Evolutionary conservation across 495 filamentous ascomycete genomes (phyloP).

Genomic region (Hypoxylon trugodes): DNA sequence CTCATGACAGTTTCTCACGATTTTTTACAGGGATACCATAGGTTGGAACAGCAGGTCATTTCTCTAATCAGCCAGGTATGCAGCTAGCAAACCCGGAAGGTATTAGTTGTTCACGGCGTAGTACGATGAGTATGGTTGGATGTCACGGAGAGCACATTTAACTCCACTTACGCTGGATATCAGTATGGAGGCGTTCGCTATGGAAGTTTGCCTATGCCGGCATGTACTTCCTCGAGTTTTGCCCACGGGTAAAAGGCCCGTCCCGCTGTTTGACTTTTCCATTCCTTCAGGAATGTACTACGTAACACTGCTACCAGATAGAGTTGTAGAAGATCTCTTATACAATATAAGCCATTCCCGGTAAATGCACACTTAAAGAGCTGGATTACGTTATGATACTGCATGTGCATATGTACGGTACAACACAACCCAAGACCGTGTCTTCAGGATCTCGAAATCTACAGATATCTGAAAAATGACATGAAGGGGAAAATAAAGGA

Average conservation of each 20-base stretch:
- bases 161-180: slow-evolving; percentile 3
- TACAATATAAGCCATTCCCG: slow-evolving; percentile 26
- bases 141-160: background rate
- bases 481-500: slow-evolving; percentile 14
- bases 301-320: slow-evolving; percentile 26
- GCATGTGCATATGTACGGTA: slow-evolving; percentile 38
- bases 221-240: slow-evolving; percentile 15
- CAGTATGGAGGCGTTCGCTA: background rate
- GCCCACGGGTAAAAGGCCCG: slow-evolving; percentile 32
- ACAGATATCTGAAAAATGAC: slow-evolving; percentile 32
- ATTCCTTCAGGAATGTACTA: background rate
- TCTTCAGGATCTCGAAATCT: slow-evolving; percentile 36
- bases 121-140: slow-evolving; percentile 4
- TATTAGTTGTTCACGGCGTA: background rate
- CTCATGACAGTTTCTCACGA: background rate
- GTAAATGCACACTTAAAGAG: slow-evolving; percentile 6
- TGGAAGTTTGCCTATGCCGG: slow-evolving; percentile 8
- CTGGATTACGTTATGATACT: slow-evolving; percentile 32
- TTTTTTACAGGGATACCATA: background rate
- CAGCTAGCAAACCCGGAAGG: slow-evolving; percentile 9
- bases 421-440: slow-evolving; percentile 15
- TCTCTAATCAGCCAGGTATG: slow-evolving; percentile 15
- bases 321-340: slow-evolving; percentile 30
- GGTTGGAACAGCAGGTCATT: background rate
- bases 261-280: slow-evolving; percentile 23